phyloP scores from a whole-genome alignment of 2,329 filamentous ascomycete species.

The Myriosclerotinia curreyana region DNA sequence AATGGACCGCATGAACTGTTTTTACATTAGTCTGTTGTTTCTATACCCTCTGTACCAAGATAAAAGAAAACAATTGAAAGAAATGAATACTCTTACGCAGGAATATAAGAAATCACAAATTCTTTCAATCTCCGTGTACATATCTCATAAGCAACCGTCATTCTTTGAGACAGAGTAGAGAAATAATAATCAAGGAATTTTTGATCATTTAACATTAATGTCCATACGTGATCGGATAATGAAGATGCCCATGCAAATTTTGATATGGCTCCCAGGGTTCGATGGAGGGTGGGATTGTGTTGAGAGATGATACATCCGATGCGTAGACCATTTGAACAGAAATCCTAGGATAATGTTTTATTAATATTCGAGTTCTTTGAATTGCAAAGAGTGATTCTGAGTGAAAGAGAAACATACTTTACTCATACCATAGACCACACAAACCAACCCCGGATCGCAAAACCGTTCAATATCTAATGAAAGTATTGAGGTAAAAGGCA shows the following conservation, averaged over 20 bases:
- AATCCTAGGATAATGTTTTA: slow-evolving; percentile 37
- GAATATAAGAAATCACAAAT: slow-evolving; percentile 21
- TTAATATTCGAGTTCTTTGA: neutral
- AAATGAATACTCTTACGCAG: neutral
- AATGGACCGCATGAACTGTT: slow-evolving; percentile 25
- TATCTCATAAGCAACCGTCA: slow-evolving; percentile 21
- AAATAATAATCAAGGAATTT: slow-evolving; percentile 24
- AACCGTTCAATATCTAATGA: slow-evolving; percentile 45
- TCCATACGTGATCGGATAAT: slow-evolving; percentile 24
- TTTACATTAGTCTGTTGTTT: neutral
- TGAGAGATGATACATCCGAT: slow-evolving; percentile 37
- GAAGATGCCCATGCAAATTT: slow-evolving; percentile 26
- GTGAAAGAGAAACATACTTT: slow-evolving; percentile 19
- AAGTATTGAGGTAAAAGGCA: slow-evolving; percentile 49
- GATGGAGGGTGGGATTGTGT: slow-evolving; percentile 23
- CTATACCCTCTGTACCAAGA: neutral
- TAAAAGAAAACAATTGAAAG: neutral
- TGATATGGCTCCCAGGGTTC: slow-evolving; percentile 18
- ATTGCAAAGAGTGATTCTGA: rapidly evolving
- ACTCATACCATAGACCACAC: slow-evolving; percentile 40
- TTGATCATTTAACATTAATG: slow-evolving; percentile 22
- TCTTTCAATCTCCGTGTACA: slow-evolving; percentile 19
- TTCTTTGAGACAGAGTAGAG: slow-evolving; percentile 2
- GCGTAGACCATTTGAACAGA: slow-evolving; percentile 47
- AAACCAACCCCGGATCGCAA: slow-evolving; percentile 46